phyloP scores from a whole-genome alignment of 768 basidiomycete species.

The Leccinum barrowsii region DNA sequence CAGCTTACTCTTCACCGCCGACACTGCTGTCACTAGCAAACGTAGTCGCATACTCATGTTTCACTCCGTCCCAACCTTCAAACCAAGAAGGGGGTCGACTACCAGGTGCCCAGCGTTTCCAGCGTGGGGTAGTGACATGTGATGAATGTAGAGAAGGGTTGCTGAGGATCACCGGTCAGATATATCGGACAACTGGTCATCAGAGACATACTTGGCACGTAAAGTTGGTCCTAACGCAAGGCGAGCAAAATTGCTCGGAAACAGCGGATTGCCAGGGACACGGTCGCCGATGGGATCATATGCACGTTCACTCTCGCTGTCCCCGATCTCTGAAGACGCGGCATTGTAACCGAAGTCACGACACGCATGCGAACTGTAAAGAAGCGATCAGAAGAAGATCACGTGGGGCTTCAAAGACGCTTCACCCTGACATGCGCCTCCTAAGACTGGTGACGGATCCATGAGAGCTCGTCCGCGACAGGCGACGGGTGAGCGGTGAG shows the following conservation, averaged over 20 bases:
- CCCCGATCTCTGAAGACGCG: constrained; percentile 23
- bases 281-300: constrained; percentile 61
- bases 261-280: constrained; percentile 70
- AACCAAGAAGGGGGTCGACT: constrained; percentile 38
- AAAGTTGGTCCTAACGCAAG: constrained; percentile 66
- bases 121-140: constrained; percentile 12
- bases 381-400: neutral
- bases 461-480: constrained; percentile 24
- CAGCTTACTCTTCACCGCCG: constrained; percentile 22
- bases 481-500: constrained; percentile 19
- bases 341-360: constrained; percentile 13
- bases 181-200: neutral
- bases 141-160: constrained; percentile 25
- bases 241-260: constrained; percentile 76
- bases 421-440: constrained; percentile 26
- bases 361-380: constrained; percentile 12
- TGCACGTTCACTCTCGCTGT: constrained; percentile 27
- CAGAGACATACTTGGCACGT: constrained; percentile 43
- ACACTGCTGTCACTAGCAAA: constrained; percentile 35
- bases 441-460: constrained; percentile 26
- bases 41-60: constrained; percentile 44
- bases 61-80: constrained; percentile 37
- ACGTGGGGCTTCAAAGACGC: neutral
- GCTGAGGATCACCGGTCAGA: constrained; percentile 9
- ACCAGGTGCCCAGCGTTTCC: constrained; percentile 27